These are phyloP conservation scores for Fusarium metavorans DNA, from an alignment of 2,329 filamentous ascomycete genomes.

Conservation along the genomic window DNA sequence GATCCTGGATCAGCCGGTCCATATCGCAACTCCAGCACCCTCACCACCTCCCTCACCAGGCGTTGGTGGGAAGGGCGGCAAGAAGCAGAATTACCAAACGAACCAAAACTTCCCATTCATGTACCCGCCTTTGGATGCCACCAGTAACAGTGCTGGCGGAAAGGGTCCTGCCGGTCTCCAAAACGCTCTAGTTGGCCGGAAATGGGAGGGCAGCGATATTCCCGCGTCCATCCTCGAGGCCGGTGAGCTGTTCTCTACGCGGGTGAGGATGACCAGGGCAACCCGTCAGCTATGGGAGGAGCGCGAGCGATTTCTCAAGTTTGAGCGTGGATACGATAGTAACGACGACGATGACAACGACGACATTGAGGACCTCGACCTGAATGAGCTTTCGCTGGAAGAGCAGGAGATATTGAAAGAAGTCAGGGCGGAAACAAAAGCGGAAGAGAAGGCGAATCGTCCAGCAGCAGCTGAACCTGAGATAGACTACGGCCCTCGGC, in stretches of 20 bases:
- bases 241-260: slow-evolving; percentile 88
- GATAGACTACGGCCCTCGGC: slow-evolving; percentile 61
- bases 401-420: slow-evolving; percentile 56
- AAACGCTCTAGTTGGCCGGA: slow-evolving; percentile 81
- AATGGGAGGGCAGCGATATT: slow-evolving; percentile 94
- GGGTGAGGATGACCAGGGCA: slow-evolving; percentile 91
- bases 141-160: slow-evolving; percentile 89
- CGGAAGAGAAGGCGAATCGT: slow-evolving; percentile 41
- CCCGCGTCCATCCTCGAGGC: slow-evolving; percentile 96
- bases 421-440: slow-evolving; percentile 52
- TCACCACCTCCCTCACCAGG: slow-evolving; percentile 93
- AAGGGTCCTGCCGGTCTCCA: slow-evolving; percentile 87
- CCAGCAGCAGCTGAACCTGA: slow-evolving; percentile 40
- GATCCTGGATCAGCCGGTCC: slow-evolving; percentile 94
- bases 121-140: slow-evolving; percentile 91
- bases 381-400: slow-evolving; percentile 58
- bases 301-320: slow-evolving; percentile 89
- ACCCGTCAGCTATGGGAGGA: slow-evolving; percentile 97
- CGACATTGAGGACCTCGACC: slow-evolving; percentile 61
- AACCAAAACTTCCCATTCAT: slow-evolving; percentile 99
- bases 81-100: slow-evolving; percentile 99
- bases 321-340: slow-evolving; percentile 87
- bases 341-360: slow-evolving; percentile 57
- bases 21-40: slow-evolving; percentile 97
- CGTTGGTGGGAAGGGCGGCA: slow-evolving; percentile 89